Evolutionary conservation across 2,329 filamentous ascomycete species (phyloP), one percentile per base, ranked within the genome.

Genomic region (Pseudocercospora fijiensis): DNA sequence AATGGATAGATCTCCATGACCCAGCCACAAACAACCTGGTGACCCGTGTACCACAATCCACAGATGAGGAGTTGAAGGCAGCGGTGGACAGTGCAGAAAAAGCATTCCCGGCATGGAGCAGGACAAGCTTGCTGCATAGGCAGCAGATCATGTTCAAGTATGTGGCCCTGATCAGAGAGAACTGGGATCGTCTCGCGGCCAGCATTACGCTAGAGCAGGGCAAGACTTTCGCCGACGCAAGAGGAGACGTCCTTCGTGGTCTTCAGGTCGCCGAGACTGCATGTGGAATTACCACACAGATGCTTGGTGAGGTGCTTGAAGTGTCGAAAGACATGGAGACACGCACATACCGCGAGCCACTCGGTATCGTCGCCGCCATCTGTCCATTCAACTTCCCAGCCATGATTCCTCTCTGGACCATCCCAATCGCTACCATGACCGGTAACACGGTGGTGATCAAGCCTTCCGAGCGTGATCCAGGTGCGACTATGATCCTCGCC

Each of bases 351-450:
- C 85, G 87, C 66, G 91, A 95, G 83, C 90, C 91, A 64, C 79
- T 95, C 73, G 91, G 91, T 61, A 88, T 95, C 33, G 88, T 90
- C 49, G 90, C 90, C 63, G 90, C 91, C 63, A 95, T 95, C 71
- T 95, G 91, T 82, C 91, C 91, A 1, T 95, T 95, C 76, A 95
- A 95, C 82, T 95, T 95, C 80, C 91, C 91, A 49, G 91, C 91
- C 71, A 96, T 96, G 91, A 95, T 96, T 76, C 91, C 91, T 3
- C 84, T 96, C n/a, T 96, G 91, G 91, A 92, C 86, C 65, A 92
- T 96, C 66, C 91, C 91, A 43, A 90, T 95, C 71, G 91, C 91
- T 53, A 91, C 90, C 49, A 86, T 93, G 27, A 92, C 90, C 18
- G 91, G 91, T 58, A 96, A 96, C 82, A 93, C 90, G 13, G 82